These are phyloP conservation scores for Pittosporum tobira DNA, from an alignment of 129 eudicot genomes.

Conservation along the genomic window DNA sequence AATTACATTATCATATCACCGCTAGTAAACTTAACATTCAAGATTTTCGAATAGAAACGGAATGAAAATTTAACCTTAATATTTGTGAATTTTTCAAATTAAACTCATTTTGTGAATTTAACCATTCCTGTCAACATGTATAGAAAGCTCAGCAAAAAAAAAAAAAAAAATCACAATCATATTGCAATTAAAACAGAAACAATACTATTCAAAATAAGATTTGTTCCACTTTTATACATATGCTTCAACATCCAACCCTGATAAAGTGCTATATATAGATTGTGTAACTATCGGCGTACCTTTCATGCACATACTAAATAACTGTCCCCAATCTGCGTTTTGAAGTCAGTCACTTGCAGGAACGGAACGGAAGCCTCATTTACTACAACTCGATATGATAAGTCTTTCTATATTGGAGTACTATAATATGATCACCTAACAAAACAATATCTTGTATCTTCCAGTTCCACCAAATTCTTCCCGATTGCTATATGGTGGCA, in stretches of 20 bases:
- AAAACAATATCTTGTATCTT: background rate
- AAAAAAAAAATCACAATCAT: background rate
- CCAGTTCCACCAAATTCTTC: slow-evolving; percentile 4
- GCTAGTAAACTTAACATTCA: too few relatives aligned
- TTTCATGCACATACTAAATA: background rate
- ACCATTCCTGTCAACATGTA: background rate
- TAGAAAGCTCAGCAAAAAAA: background rate
- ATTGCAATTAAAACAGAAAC: background rate
- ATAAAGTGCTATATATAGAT: background rate
- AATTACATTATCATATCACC: too few relatives aligned
- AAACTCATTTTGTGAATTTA: too few relatives aligned
- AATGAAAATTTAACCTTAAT: too few relatives aligned
- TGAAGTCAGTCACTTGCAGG: background rate
- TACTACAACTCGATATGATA: background rate
- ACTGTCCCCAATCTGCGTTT: background rate
- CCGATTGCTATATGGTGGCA: background rate
- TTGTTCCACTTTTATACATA: slow-evolving; percentile 2
- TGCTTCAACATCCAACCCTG: background rate
- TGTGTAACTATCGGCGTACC: slow-evolving; percentile 3
- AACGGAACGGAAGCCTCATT: slow-evolving; percentile 13
- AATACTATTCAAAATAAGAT: background rate
- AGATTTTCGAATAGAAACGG: too few relatives aligned
- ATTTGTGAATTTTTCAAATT: too few relatives aligned
- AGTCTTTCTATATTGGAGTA: background rate
- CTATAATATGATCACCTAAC: too few relatives aligned